phyloP scores from a whole-genome alignment of 495 filamentous ascomycete genomes.

The Xylaria nigripes region DNA sequence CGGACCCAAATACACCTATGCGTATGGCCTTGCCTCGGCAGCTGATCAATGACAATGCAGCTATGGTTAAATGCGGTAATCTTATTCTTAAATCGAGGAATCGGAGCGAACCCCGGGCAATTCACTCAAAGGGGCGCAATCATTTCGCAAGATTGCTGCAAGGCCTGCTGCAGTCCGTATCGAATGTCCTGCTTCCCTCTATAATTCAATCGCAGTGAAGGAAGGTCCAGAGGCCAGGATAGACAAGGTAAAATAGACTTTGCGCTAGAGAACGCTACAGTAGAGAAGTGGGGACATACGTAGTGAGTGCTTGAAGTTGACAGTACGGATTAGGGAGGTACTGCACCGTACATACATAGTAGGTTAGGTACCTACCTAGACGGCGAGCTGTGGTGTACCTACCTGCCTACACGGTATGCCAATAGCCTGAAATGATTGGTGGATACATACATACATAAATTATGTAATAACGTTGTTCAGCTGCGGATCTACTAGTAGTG shows the following conservation, averaged over 20 bases:
- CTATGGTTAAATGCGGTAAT: background rate
- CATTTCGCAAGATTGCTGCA: background rate
- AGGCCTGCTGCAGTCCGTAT: slow-evolving; percentile 3
- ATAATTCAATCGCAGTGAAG: background rate
- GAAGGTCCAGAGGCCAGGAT: slow-evolving; percentile 6
- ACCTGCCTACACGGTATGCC: too few relatives aligned
- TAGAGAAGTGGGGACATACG: background rate
- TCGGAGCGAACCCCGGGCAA: background rate
- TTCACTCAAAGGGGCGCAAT: background rate
- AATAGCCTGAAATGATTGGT: too few relatives aligned
- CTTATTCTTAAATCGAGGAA: background rate
- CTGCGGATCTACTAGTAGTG: too few relatives aligned
- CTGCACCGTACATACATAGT: too few relatives aligned
- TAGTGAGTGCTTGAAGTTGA: background rate
- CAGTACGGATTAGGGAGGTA: background rate
- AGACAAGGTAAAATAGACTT: slow-evolving; percentile 13
- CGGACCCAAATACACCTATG: background rate
- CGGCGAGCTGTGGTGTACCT: too few relatives aligned
- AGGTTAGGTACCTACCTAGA: too few relatives aligned
- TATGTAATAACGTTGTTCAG: background rate
- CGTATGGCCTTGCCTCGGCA: background rate
- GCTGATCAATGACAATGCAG: background rate
- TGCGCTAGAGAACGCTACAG: slow-evolving; percentile 9
- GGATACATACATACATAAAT: background rate
- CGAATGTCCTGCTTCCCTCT: background rate